A percentile compares a stretch with the other conserved stretches of the same genome.
Conservation (phyloP, 768 basidiomycete species). For the Clitopilus passeckerianus region DNA sequence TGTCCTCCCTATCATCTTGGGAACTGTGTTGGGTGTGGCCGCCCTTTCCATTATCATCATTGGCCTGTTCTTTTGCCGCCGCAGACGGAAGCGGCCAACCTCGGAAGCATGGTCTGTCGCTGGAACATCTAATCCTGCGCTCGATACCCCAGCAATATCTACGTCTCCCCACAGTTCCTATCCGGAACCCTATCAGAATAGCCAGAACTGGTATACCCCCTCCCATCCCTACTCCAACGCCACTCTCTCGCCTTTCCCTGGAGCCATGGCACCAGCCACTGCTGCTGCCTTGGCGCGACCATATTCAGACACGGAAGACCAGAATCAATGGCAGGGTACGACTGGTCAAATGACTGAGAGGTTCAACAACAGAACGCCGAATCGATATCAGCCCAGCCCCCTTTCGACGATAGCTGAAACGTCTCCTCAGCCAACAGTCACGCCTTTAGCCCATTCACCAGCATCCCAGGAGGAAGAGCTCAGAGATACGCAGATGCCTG, state of each 20-base stretch:
- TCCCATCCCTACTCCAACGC: slow-evolving; percentile 5
- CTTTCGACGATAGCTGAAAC: slow-evolving; percentile 16
- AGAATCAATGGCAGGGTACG: slow-evolving; percentile 10
- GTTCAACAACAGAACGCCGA: slow-evolving; percentile 6
- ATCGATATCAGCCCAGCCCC: slow-evolving; percentile 13
- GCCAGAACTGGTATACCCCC: not conserved
- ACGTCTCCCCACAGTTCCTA: not conserved
- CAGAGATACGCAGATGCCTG: not conserved
- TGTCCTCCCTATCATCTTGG: slow-evolving; percentile 25
- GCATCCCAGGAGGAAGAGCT: slow-evolving; percentile 6
- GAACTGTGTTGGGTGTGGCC: slow-evolving; percentile 25
- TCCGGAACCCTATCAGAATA: not conserved
- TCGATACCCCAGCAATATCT: not conserved
- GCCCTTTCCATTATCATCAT: slow-evolving; percentile 21
- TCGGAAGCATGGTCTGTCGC: slow-evolving; percentile 31
- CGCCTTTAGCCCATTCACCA: slow-evolving; percentile 10
- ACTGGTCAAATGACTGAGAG: slow-evolving; percentile 9
- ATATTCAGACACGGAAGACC: not conserved
- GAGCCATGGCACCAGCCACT: not conserved
- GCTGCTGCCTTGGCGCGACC: not conserved
- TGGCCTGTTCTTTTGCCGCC: slow-evolving; percentile 23
- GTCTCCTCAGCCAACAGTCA: slow-evolving; percentile 8
- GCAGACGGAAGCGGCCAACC: slow-evolving; percentile 19
- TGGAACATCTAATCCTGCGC: slow-evolving; percentile 11
- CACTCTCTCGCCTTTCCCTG: not conserved